These are phyloP conservation scores for Penicillium sclerotigenum DNA, from an alignment of 2,329 filamentous ascomycete genomes.

Conservation along the genomic window DNA sequence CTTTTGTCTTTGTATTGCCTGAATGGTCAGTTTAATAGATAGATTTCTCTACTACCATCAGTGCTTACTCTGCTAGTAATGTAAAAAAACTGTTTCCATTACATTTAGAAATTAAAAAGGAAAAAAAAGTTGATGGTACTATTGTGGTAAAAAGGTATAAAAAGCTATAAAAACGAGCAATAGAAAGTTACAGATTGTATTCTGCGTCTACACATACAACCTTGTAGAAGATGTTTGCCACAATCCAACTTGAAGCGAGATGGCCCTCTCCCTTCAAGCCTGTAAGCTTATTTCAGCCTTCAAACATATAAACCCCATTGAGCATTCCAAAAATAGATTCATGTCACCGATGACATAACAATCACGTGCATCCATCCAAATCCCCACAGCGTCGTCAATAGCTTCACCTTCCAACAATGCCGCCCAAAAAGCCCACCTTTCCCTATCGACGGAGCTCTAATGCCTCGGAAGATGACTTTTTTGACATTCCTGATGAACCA, in stretches of 20 bases:
- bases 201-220: too few species aligned
- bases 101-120: not conserved
- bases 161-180: too few species aligned
- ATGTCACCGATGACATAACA: not conserved
- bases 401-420: slow-evolving; percentile 10
- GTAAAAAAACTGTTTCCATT: rapidly evolving
- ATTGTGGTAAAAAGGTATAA: too few species aligned
- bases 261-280: not conserved
- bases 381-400: not conserved
- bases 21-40: not conserved
- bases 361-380: not conserved
- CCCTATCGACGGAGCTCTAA: slow-evolving; percentile 31
- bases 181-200: too few species aligned
- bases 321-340: not conserved
- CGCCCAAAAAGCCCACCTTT: slow-evolving; percentile 14
- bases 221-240: too few species aligned
- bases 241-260: not conserved
- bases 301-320: not conserved
- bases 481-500: slow-evolving; percentile 37
- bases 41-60: not conserved
- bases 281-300: not conserved
- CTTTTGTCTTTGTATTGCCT: too few species aligned
- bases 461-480: slow-evolving; percentile 35
- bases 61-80: not conserved
- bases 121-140: too few species aligned